These are phyloP conservation scores for Candida michaelii DNA, from an alignment of 805 yeast species.

Conservation along the genomic window DNA sequence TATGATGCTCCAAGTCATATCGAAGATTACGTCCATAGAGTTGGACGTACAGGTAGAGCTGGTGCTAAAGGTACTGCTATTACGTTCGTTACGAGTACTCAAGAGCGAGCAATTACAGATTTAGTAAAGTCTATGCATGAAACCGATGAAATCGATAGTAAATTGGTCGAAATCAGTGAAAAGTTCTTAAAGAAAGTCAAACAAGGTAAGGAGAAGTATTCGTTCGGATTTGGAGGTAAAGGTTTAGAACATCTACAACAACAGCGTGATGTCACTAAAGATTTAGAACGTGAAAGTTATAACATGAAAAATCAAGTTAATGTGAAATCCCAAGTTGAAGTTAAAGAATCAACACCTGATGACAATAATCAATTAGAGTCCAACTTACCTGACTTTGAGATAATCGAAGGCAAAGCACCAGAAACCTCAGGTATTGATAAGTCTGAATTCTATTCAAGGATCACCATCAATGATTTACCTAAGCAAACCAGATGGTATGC, in stretches of 20 bases:
- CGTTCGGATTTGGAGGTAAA: slow-evolving; percentile 89
- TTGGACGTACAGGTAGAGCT: slow-evolving; percentile 95
- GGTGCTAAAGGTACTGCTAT: slow-evolving; percentile 62
- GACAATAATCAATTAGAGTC: background rate
- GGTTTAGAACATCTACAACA: slow-evolving; percentile 46
- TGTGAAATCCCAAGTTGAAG: background rate
- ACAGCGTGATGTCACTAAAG: slow-evolving; percentile 31
- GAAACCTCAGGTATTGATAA: slow-evolving; percentile 58
- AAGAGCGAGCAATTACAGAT: slow-evolving; percentile 66
- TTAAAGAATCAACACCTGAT: slow-evolving; percentile 12
- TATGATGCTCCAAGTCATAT: slow-evolving; percentile 74
- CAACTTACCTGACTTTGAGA: slow-evolving; percentile 42
- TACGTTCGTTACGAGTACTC: slow-evolving; percentile 64
- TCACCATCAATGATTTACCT: slow-evolving; percentile 83
- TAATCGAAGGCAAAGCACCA: slow-evolving; percentile 52
- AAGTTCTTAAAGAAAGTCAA: slow-evolving; percentile 61
- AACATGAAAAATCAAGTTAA: slow-evolving; percentile 15
- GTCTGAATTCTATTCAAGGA: slow-evolving; percentile 59
- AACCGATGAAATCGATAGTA: slow-evolving; percentile 47
- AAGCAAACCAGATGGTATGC: slow-evolving; percentile 77
- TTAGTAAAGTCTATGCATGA: slow-evolving; percentile 65
- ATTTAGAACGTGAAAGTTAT: slow-evolving; percentile 49
- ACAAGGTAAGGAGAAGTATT: slow-evolving; percentile 60
- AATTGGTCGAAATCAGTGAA: slow-evolving; percentile 50
- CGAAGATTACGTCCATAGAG: slow-evolving; percentile 95